Evolutionary conservation across 2,329 filamentous ascomycete species (phyloP).

Genomic region (Diplodia intermedia): DNA sequence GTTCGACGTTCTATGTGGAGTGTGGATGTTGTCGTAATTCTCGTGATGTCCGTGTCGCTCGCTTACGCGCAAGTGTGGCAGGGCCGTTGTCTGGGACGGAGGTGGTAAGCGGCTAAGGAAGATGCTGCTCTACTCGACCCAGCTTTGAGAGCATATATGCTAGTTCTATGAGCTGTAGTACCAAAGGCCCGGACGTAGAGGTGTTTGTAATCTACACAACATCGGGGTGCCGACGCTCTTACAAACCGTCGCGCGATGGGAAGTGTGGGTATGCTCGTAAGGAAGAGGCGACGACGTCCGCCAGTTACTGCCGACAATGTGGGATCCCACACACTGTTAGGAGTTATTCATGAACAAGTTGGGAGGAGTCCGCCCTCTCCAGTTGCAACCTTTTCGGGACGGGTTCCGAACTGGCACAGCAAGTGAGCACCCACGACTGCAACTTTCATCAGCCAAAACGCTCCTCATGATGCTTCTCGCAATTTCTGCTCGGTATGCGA

Average conservation of each 20-base stretch:
- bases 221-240: neutral
- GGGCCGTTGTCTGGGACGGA: neutral
- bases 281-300: neutral
- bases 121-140: neutral
- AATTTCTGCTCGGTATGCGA: neutral
- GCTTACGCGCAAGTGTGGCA: neutral
- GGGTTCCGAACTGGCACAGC: neutral
- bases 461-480: neutral
- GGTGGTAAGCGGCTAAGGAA: neutral
- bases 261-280: neutral
- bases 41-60: conserved; percentile 6
- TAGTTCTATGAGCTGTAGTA: neutral
- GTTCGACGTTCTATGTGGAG: neutral
- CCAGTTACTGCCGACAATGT: neutral
- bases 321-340: neutral
- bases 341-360: neutral
- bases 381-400: neutral
- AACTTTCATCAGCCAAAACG: neutral
- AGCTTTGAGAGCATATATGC: neutral
- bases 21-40: too few species aligned
- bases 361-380: neutral
- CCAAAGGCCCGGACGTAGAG: neutral
- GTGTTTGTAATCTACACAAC: neutral
- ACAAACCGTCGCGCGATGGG: neutral
- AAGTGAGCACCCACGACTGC: neutral